Conservation (phyloP, 768 basidiomycete genomes). For the Russula earlei region DNA sequence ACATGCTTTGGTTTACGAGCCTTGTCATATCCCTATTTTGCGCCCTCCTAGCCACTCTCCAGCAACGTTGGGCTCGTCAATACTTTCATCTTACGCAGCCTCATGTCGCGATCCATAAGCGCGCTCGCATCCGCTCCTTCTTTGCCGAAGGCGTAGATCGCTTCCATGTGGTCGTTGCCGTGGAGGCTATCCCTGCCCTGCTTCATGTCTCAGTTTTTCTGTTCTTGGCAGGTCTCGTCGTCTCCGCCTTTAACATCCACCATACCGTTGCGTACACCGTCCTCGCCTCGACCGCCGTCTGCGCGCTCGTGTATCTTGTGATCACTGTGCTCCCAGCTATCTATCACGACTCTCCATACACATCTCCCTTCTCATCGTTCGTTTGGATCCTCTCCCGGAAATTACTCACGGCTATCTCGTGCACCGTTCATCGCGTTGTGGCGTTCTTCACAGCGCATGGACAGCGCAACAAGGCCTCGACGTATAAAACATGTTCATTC, state of each 20-base stretch:
- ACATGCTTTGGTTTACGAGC: constrained; percentile 11
- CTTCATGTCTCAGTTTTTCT: constrained; percentile 11
- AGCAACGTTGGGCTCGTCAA: constrained; percentile 10
- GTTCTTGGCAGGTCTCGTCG: constrained; percentile 10
- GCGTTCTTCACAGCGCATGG: background rate
- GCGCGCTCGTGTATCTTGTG: background rate
- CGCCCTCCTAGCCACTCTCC: constrained; percentile 8
- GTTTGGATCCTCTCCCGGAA: background rate
- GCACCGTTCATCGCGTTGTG: background rate
- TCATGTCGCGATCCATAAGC: constrained; percentile 1
- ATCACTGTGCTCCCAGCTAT: constrained; percentile 7
- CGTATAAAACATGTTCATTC: background rate
- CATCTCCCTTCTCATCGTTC: background rate
- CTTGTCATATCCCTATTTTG: constrained; percentile 6
- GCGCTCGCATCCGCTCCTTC: constrained; percentile 3
- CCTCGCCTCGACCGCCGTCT: background rate
- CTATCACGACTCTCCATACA: constrained; percentile 1
- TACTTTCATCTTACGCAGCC: background rate
- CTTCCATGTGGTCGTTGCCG: background rate
- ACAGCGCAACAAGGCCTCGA: background rate
- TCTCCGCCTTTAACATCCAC: constrained; percentile 8
- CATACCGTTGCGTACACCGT: background rate
- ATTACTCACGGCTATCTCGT: background rate
- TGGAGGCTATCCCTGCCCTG: constrained; percentile 6
- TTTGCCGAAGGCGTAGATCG: background rate